Conservation (phyloP, 164 flowering plant species). For the Umbellularia californica region DNA sequence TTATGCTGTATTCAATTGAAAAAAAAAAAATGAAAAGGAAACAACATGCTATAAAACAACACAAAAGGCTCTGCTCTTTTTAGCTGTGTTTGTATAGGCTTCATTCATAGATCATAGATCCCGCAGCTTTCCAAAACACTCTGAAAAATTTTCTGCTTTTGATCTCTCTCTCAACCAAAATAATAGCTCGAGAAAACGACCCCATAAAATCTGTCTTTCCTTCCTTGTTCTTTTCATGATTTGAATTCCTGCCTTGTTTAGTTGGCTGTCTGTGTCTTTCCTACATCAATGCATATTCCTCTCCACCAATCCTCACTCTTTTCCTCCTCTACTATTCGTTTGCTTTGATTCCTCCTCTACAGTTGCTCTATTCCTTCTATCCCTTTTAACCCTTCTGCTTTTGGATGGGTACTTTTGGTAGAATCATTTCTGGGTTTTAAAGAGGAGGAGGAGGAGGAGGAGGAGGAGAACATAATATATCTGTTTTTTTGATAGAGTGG, state of each 20-base stretch:
- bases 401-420: background rate
- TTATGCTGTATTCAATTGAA: background rate
- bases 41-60: background rate
- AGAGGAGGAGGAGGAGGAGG: background rate
- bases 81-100: background rate
- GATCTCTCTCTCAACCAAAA: background rate
- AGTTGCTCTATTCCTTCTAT: background rate
- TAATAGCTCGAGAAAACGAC: background rate
- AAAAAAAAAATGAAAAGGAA: no score
- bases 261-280: background rate
- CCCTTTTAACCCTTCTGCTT: background rate
- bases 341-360: background rate
- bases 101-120: background rate
- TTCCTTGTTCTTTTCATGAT: background rate
- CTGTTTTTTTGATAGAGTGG: background rate
- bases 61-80: background rate
- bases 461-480: background rate
- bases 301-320: background rate
- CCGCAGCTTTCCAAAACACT: background rate
- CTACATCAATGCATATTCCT: background rate
- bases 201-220: background rate
- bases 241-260: no score
- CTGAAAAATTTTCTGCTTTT: background rate
- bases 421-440: background rate
- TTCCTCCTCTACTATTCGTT: background rate